phyloP scores from a whole-genome alignment of 495 filamentous ascomycete genomes.

The Sphaerosporella brunnea region DNA sequence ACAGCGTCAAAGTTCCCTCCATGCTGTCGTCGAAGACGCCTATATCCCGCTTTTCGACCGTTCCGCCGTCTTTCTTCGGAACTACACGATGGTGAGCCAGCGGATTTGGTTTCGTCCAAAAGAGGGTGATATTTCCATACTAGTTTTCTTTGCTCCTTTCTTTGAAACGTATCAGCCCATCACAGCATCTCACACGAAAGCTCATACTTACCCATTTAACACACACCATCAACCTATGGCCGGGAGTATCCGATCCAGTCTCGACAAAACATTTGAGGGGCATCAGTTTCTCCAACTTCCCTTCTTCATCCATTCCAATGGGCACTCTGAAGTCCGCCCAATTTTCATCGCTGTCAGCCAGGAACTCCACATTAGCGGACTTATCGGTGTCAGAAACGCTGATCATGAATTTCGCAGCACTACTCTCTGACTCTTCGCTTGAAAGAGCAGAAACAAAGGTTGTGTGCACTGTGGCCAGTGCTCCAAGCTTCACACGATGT shows the following conservation, averaged over 20 bases:
- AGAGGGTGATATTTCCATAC: too few relatives aligned
- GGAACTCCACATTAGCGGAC: constrained; percentile 4
- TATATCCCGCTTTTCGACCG: constrained; percentile 5
- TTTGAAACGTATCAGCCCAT: background rate
- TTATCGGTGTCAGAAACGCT: constrained; percentile 4
- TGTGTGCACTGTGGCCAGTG: constrained; percentile 1
- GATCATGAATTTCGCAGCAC: background rate
- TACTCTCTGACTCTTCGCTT: background rate
- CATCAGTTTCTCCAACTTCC: background rate
- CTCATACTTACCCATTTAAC: constrained; percentile 8
- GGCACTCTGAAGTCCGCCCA: constrained; percentile 1
- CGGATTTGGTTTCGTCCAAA: too few relatives aligned
- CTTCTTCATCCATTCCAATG: background rate
- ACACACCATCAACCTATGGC: background rate
- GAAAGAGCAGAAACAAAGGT: constrained; percentile 3
- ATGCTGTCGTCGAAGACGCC: constrained; percentile 8
- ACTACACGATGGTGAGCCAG: background rate
- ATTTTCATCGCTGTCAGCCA: constrained; percentile 5
- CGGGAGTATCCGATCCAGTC: background rate
- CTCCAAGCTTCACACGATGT: background rate
- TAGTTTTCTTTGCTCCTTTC: background rate
- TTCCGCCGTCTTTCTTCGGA: constrained; percentile 3
- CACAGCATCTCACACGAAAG: background rate
- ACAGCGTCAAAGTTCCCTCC: constrained; percentile 2
- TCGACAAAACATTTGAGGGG: constrained; percentile 6